Base-by-base conservation (phyloP, 768 basidiomycete genomes). In the Dendrothele bispora region DNA sequence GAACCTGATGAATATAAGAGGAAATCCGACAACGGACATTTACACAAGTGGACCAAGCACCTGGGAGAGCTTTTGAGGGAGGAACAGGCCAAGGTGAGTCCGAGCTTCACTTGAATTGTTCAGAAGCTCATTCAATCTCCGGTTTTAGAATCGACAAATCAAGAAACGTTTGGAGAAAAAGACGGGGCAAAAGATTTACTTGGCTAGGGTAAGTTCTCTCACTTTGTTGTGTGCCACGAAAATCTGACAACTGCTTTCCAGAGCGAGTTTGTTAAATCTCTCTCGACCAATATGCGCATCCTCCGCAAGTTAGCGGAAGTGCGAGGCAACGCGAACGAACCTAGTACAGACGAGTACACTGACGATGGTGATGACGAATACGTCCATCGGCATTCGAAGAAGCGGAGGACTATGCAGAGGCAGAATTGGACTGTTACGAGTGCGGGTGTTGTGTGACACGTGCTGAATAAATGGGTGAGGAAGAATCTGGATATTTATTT, bases 21-120 rank as follows among this genome's bases (percentile, higher is more conserved):
- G 22, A 62, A 58, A 11, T 64, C 61, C 10, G 77, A 79, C 55
- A 72, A 71, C 22, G 57, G 65, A 44, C 66, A 72, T 53, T 62
- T 78, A 40, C 83, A 86, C 55, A 65, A 72, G 36, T 91, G 88
- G 88, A 79, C 89, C 57, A 79, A 79, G 57, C 79, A 87, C 54
- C 62, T 91, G 28, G 68, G 73, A 5, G 68, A 73, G 15, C 63
- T 91, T 35, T 65, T 80, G 18, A 84, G 81, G 59, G 74, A 77
- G 26, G 88, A 91, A 58, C 82, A 84, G 52, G 77, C 77, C 53
- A 89, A 88, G 78, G 88, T 87, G 46, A 42, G 65, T 53, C 12
- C 27, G 8, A 14, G 10, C 53, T 43, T 41, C 39, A 28, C 21
- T 28, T 26, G 3, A 10, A 28, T 34, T 32, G 28, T 7, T 38